phyloP scores from a whole-genome alignment of 2,329 filamentous ascomycete genomes.

The Hypoxylon sp. region DNA sequence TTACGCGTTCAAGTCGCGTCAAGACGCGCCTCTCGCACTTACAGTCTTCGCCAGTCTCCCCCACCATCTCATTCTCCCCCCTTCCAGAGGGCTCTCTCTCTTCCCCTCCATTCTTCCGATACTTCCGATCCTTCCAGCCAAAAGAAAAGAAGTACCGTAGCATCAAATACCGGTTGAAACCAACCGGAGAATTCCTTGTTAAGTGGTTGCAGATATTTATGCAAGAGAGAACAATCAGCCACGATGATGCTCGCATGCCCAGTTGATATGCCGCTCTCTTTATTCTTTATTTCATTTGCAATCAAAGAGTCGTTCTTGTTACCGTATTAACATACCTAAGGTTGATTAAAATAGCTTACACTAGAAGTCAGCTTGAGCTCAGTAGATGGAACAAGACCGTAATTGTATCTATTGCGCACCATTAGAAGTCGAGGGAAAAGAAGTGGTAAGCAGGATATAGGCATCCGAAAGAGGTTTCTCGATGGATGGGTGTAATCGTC shows the following conservation, averaged over 20 bases:
- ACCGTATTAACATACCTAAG: no score
- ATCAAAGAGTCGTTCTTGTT: conserved; percentile 3
- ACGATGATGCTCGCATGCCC: conserved; percentile 1
- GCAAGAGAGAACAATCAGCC: conserved; percentile 26
- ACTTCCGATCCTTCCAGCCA: conserved; percentile 2
- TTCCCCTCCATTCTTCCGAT: conserved; percentile 18
- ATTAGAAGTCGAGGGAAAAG: conserved; percentile 8
- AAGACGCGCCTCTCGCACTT: conserved; percentile 28
- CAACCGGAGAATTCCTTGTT: conserved; percentile 38
- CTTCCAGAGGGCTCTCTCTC: conserved; percentile 2
- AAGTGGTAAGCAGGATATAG: neutral
- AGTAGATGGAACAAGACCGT: conserved; percentile 2
- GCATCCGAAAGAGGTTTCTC: conserved; percentile 6
- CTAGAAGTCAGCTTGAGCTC: neutral
- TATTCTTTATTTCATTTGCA: conserved; percentile 10
- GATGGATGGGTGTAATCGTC: conserved; percentile 22
- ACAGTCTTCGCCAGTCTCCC: conserved; percentile 10
- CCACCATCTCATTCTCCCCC: conserved; percentile 4
- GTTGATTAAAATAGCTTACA: no score
- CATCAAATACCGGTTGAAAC: conserved; percentile 32
- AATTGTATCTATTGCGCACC: conserved; percentile 8
- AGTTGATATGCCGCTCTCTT: neutral
- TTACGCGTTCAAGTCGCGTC: conserved; percentile 43
- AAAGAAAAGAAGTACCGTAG: conserved; percentile 19
- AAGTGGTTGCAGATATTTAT: conserved; percentile 34